Conservation (phyloP, 2,329 filamentous ascomycete genomes). For the Monascus ruber region DNA sequence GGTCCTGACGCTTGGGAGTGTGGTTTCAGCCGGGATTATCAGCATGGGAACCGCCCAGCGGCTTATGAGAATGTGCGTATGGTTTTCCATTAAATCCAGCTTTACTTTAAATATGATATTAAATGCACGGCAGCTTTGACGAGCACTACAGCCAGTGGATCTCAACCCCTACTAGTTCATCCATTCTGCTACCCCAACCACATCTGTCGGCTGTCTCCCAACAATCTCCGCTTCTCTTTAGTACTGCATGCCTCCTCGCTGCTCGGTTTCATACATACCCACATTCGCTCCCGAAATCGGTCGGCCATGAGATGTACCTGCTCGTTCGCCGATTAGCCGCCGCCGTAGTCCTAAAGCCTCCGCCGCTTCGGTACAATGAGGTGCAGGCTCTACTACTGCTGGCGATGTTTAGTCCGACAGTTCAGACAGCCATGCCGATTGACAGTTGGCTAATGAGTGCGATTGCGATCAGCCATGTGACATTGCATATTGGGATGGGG, state of each 20-base stretch:
- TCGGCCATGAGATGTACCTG: not conserved
- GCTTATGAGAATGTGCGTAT: too few species aligned
- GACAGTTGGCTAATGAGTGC: not conserved
- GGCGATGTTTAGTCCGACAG: not conserved
- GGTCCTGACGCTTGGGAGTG: too few species aligned
- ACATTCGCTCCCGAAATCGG: not conserved
- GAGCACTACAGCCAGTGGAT: too few species aligned
- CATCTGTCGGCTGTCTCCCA: conserved; percentile 1
- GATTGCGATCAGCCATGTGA: not conserved
- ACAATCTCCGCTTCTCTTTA: not conserved
- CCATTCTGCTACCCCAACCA: too few species aligned
- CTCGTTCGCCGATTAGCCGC: not conserved
- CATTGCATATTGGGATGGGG: not conserved
- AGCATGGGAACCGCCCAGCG: too few species aligned
- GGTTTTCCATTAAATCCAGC: too few species aligned
- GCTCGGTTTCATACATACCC: not conserved
- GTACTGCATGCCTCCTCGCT: not conserved
- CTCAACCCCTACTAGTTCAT: too few species aligned
- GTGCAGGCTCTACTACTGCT: not conserved
- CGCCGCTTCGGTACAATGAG: not conserved
- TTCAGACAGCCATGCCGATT: not conserved
- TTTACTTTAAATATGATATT: too few species aligned
- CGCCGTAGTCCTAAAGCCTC: too few species aligned
- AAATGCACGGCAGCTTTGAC: too few species aligned
- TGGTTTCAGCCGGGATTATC: too few species aligned